Base-by-base conservation (phyloP, 2,329 filamentous ascomycete genomes). In the Alternaria sp. region DNA sequence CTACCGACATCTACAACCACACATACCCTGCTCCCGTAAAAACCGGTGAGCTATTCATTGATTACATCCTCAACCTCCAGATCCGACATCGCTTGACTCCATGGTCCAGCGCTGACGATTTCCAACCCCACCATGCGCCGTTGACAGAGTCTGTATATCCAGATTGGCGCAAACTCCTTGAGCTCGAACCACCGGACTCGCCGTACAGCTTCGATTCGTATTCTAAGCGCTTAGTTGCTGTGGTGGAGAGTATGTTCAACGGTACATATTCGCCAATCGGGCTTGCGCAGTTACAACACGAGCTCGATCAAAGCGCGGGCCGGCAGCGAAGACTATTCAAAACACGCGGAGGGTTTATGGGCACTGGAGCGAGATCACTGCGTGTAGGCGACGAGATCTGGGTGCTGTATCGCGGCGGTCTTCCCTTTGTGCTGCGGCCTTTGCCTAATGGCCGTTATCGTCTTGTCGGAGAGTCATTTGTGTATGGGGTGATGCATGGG, bases 11-110 rank as follows among this genome's bases (percentile, higher is more conserved):
- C 13, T 75, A 73, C 46, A 59, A 65, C 17, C 61, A 73, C 12
- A 59, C 32, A 12, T 69, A 65, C 26, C 73, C 71, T 10, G 71
- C 73, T 6, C 73, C 72, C 1, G 3, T 47, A 2, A 8, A 61
- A 45, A 55, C 61, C 1, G 72, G 71, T 1, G 43, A 53, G 1
- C 57, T 75, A 0, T 75, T 75, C 61, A 73, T 75, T 17, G 72
- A 74, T 32, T 75, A 74, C 50, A 70, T 74, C 11, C 60, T 75
- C 9, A 74, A 73, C 57, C 64, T 75, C 7, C 73, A 74, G 51
- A 70, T 75, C 21, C 65, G 71, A 5, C 72, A 75, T 40, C 67
- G 68, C 4, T 57, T 76, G 13, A 73, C 55, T 60, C 73, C 73
- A 15, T 76, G 71, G 71, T 74, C 72, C 10, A 70, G 68, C 58